Evolutionary conservation across 148 eudicot species (phyloP), one percentile per base, ranked within the genome.

Genomic region (Limonium bicolor): DNA sequence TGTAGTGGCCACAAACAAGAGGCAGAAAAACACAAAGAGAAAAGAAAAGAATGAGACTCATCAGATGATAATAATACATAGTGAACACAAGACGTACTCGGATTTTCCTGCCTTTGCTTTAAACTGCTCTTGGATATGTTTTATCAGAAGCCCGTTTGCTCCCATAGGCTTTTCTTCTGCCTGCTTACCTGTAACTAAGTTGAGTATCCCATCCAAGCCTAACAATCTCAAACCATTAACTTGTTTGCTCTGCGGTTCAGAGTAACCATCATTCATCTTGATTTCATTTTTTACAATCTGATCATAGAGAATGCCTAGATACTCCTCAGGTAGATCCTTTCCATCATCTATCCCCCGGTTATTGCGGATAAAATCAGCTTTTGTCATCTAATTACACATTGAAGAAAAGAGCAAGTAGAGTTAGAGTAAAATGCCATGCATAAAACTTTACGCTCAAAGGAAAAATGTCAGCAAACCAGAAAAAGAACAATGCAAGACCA

Each of bases 261-360:
- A 73, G 57, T 55, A 50, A 40, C 80, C 95, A 13, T 95, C 85
- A 56, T 76, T 90, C 93, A 90, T 85, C 72, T 90, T 84, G 46
- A 90, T 90, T 72, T 90, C 99, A 63, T 90, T 74, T 64, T 71
- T 84, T 57, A 80, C 95, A 54, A 85, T 78, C 37, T 90, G 87
- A 59, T 90, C 99, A 69, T 90, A 90, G 32, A 90, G 66, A 34
- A 71, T 50, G 25, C 99, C 95, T 33, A 90, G 65, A 64, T 70
- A 84, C 31, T 85, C 99, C 65, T 90, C 95, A 46, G 93, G 74
- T 59, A 90, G 62, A 68, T 90, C 99, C 60, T 84, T 84, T 48
- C 99, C 99, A 61, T 80, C 95, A 53, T 90, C 78, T 33, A 90
- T 90, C 54, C 99, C 99, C 45, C 93, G 93, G 55, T 90, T 90